A percentile compares a stretch with the other conserved stretches of the same genome.
These are phyloP conservation scores for Sordariomycetes sp. DNA, from an alignment of 2,329 filamentous ascomycete species.

Conservation along the genomic window DNA sequence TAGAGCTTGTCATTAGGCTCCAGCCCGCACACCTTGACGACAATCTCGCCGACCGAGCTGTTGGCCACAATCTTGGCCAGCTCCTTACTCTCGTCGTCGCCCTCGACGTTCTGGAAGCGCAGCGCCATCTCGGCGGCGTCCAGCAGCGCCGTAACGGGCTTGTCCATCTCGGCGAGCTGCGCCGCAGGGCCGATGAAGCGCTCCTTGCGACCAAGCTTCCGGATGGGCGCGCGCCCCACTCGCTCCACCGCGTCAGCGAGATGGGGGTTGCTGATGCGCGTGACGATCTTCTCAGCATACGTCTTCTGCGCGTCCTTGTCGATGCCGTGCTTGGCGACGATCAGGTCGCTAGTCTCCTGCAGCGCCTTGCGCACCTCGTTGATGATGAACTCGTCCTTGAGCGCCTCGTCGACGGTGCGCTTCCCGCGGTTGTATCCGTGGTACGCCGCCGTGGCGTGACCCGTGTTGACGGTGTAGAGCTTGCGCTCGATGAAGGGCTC, in stretches of 20 bases:
- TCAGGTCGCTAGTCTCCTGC: constrained; percentile 73
- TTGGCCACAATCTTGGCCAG: constrained; percentile 76
- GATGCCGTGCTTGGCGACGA: constrained; percentile 79
- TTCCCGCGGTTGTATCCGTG: constrained; percentile 81
- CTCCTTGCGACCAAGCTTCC: constrained; percentile 90
- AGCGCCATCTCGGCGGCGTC: constrained; percentile 83
- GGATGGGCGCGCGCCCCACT: constrained; percentile 84
- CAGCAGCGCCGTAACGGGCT: constrained; percentile 61
- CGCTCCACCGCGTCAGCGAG: constrained; percentile 89
- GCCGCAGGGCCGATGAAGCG: constrained; percentile 88
- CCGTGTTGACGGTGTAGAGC: constrained; percentile 98
- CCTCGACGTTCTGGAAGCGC: constrained; percentile 88
- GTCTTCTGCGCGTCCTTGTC: constrained; percentile 59
- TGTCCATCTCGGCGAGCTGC: constrained; percentile 70
- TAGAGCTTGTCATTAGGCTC: constrained; percentile 66
- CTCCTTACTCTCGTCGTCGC: constrained; percentile 78
- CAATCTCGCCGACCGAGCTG: constrained; percentile 59
- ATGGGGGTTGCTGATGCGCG: constrained; percentile 84
- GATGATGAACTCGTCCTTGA: constrained; percentile 59
- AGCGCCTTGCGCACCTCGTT: constrained; percentile 68
- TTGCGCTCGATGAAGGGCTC: constrained; percentile 97
- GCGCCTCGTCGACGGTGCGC: constrained; percentile 67
- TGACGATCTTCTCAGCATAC: constrained; percentile 87
- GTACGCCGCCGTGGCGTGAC: constrained; percentile 92
- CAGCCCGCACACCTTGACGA: constrained; percentile 70